Evolutionary conservation across 345 rosid species (phyloP).

Genomic region (Ceriops zippeliana): DNA sequence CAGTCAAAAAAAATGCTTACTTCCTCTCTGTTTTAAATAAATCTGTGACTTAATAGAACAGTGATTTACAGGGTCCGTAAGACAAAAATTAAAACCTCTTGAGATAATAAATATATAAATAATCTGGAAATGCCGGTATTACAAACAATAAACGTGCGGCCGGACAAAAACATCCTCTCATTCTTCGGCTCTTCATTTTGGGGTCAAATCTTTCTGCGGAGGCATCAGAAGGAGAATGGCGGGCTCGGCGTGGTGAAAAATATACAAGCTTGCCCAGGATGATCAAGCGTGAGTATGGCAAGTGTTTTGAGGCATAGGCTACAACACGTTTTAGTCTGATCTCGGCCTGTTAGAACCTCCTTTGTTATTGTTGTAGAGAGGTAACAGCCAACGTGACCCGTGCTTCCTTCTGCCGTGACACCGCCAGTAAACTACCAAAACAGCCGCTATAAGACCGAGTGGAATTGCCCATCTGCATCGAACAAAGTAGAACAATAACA

Average conservation of each 20-base stretch:
- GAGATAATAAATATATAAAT: not conserved
- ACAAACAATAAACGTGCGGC: not conserved
- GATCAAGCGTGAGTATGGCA: constrained; percentile 15
- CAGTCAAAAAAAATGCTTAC: too few relatives aligned
- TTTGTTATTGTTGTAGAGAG: constrained; percentile 56
- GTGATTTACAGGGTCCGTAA: too few relatives aligned
- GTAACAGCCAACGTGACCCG: constrained; percentile 70
- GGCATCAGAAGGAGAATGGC: constrained; percentile 19
- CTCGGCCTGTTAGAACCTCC: constrained; percentile 59
- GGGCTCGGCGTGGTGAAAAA: constrained; percentile 24
- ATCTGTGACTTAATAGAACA: too few relatives aligned
- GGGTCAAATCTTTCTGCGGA: not conserved
- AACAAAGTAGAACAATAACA: not conserved
- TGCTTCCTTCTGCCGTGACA: constrained; percentile 75
- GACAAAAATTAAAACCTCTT: too few relatives aligned
- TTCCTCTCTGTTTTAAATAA: too few relatives aligned
- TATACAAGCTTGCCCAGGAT: constrained; percentile 30
- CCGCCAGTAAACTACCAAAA: constrained; percentile 71
- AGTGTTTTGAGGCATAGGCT: not conserved
- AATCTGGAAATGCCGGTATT: constrained; percentile 5
- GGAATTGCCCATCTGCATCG: constrained; percentile 88
- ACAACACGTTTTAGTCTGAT: constrained; percentile 52
- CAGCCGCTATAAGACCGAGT: constrained; percentile 41
- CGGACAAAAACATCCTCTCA: constrained; percentile 10
- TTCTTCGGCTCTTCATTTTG: constrained; percentile 14